Evolutionary conservation across 2,329 filamentous ascomycete genomes (phyloP).

Genomic region (Hymenoscyphus fraxineus): DNA sequence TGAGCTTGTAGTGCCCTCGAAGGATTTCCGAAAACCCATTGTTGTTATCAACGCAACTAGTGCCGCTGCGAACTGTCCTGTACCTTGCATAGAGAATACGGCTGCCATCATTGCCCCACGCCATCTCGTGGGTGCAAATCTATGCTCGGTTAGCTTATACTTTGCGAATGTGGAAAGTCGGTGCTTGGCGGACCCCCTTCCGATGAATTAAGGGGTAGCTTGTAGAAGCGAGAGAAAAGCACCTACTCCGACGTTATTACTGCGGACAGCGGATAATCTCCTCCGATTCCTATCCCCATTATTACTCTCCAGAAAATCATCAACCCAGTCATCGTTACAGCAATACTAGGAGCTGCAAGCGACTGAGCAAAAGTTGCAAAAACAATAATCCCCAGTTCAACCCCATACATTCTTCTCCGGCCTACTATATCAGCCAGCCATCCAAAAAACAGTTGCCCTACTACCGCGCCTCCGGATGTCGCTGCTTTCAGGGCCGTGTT

Average conservation of each 20-base stretch:
- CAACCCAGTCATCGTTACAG: constrained; percentile 56
- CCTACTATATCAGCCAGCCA: constrained; percentile 73
- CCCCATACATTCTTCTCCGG: constrained; percentile 77
- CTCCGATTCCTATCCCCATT: constrained; percentile 76
- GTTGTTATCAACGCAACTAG: constrained; percentile 68
- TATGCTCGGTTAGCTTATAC: constrained; percentile 26
- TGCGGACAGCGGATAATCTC: constrained; percentile 76
- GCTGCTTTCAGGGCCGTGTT: constrained; percentile 78
- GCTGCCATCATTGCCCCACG: constrained; percentile 79
- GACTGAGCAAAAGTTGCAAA: constrained; percentile 65
- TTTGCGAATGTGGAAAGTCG: neutral
- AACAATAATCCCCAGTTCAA: constrained; percentile 71
- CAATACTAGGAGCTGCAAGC: constrained; percentile 56
- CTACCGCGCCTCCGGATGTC: constrained; percentile 72
- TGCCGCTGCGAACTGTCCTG: constrained; percentile 72
- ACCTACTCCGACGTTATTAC: constrained; percentile 66
- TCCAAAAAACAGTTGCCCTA: constrained; percentile 75
- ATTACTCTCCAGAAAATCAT: constrained; percentile 73
- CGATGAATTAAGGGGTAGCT: neutral
- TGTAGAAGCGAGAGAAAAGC: neutral
- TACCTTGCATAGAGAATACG: constrained; percentile 81
- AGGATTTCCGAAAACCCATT: constrained; percentile 55
- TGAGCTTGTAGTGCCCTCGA: constrained; percentile 40
- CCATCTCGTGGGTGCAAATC: constrained; percentile 77
- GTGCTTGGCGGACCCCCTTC: neutral